Percentiles rank a stretch among this genome's conserved stretches.
Evolutionary conservation across 2,329 filamentous ascomycete species (phyloP).

Genomic region (Microthyrium microscopicum): DNA sequence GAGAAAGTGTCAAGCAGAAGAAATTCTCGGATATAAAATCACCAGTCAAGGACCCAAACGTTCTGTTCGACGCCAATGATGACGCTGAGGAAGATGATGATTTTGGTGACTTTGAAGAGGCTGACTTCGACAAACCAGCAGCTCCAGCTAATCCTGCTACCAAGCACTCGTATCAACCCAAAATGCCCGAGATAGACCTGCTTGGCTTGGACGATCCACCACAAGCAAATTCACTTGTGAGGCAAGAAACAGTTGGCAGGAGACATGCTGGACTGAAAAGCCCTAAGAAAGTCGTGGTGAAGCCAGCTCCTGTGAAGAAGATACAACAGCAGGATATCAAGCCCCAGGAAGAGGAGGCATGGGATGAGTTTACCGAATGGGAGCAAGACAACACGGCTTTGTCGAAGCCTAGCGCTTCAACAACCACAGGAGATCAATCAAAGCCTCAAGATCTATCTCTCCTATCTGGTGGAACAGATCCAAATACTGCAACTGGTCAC

Average conservation of each 20-base stretch:
- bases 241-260: background rate
- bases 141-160: slow-evolving; percentile 1
- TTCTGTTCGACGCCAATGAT: slow-evolving; percentile 23
- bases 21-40: background rate
- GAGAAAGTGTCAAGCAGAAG: background rate
- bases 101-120: slow-evolving; percentile 17
- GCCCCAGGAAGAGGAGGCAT: slow-evolving; percentile 18
- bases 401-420: background rate
- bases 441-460: slow-evolving; percentile 4
- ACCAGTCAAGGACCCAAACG: slow-evolving; percentile 17
- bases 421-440: background rate
- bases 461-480: slow-evolving; percentile 18
- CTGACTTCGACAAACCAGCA: slow-evolving; percentile 21
- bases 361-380: slow-evolving; percentile 28
- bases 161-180: background rate
- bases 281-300: background rate
- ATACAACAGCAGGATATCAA: too few species aligned
- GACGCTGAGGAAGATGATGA: slow-evolving; percentile 14
- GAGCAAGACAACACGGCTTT: slow-evolving; percentile 2
- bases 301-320: too few species aligned
- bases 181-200: too few species aligned
- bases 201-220: background rate
- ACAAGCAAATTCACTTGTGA: background rate
- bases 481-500: slow-evolving; percentile 3
- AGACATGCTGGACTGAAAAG: background rate